phyloP scores from a whole-genome alignment of 208 protist genomes.

The Endotrypanum monterogeii region DNA sequence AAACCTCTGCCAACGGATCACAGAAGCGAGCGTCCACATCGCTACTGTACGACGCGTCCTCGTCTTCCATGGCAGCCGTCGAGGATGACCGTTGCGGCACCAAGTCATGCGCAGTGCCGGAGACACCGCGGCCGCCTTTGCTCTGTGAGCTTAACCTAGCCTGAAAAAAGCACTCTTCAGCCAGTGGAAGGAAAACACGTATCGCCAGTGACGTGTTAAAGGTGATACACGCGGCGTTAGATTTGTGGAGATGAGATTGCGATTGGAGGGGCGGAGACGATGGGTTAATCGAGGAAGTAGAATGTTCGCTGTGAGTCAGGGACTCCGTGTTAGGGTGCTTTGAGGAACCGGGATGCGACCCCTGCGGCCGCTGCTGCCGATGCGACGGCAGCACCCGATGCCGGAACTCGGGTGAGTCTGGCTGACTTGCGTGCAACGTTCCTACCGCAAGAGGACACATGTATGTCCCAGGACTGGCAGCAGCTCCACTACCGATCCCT shows the following conservation, averaged over 20 bases:
- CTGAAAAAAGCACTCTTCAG: constrained; percentile 38
- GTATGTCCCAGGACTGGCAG: constrained; percentile 15
- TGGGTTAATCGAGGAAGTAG: not conserved
- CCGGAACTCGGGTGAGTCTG: constrained; percentile 17
- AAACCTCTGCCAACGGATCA: not conserved
- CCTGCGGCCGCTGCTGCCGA: not conserved
- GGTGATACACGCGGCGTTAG: constrained; percentile 18
- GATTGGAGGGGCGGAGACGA: constrained; percentile 1
- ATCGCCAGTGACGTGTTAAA: constrained; percentile 76
- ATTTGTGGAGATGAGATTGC: not conserved
- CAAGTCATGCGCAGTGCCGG: not conserved
- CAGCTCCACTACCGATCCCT: constrained; percentile 18
- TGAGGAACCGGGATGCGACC: not conserved
- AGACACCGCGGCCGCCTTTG: not conserved
- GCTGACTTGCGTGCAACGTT: constrained; percentile 29
- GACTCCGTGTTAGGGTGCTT: not conserved
- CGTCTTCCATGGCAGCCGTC: not conserved
- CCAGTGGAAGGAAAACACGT: constrained; percentile 67
- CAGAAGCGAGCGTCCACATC: constrained; percentile 10
- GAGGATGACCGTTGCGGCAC: not conserved
- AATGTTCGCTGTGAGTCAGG: constrained; percentile 1
- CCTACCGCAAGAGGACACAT: constrained; percentile 35
- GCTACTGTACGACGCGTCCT: constrained; percentile 6
- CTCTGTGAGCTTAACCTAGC: not conserved
- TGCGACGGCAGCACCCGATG: not conserved